These are phyloP conservation scores for Geosmithia morbida DNA, from an alignment of 2,329 filamentous ascomycete species.

Conservation along the genomic window DNA sequence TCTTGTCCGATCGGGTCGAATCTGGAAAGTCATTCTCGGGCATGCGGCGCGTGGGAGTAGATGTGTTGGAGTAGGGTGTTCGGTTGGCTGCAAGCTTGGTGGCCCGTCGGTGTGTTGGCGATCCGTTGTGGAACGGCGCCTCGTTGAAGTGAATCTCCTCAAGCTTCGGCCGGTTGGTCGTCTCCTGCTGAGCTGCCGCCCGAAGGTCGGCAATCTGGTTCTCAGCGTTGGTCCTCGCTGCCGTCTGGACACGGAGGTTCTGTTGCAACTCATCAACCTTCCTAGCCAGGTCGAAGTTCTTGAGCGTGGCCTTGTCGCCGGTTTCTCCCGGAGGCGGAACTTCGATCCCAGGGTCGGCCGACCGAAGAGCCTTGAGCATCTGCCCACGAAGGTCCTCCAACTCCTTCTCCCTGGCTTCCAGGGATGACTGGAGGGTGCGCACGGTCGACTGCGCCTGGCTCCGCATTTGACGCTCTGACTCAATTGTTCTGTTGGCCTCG, in stretches of 20 bases:
- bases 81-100: constrained; percentile 28
- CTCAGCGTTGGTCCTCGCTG: constrained; percentile 71
- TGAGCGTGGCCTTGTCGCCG: constrained; percentile 53
- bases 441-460: constrained; percentile 76
- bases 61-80: constrained; percentile 52
- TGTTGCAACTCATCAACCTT: constrained; percentile 83
- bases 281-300: constrained; percentile 70
- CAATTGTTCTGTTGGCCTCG: constrained; percentile 77
- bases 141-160: constrained; percentile 85
- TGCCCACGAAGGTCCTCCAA: constrained; percentile 67
- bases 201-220: constrained; percentile 67
- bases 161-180: constrained; percentile 56
- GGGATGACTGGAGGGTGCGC: constrained; percentile 61
- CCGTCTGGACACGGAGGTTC: constrained; percentile 69
- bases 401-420: constrained; percentile 71
- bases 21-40: constrained; percentile 51
- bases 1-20: constrained; percentile 72
- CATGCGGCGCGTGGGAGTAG: constrained; percentile 64
- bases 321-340: constrained; percentile 47
- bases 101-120: constrained; percentile 56
- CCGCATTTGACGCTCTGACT: constrained; percentile 77
- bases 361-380: constrained; percentile 68
- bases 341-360: constrained; percentile 64
- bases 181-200: constrained; percentile 52
- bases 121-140: constrained; percentile 55